Base-by-base conservation (phyloP, 768 basidiomycete genomes). In the Termitomyces sp. region DNA sequence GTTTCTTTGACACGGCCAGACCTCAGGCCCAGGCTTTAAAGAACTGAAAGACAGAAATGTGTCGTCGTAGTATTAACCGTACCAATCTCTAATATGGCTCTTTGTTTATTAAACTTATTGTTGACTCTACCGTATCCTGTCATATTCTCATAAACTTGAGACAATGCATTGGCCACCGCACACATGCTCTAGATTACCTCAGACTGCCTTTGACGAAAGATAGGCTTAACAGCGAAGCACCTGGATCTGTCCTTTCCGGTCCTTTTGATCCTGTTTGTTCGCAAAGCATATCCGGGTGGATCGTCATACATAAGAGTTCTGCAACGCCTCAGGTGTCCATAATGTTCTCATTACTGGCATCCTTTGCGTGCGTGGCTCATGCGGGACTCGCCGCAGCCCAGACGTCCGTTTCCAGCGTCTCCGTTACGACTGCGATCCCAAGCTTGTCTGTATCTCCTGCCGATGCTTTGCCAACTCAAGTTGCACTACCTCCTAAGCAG, bases 401-500 rank as follows among this genome's bases (percentile, higher is more conserved):
- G 40, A 61, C 66, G 28, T 56, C 66, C n/a, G 56, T 63, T 38
- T 58, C 60, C 9, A 66, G 32, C 18, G 32, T 79, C 50, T 77
- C 81, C 1, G 67, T 85, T 36, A 73, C 81, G 16, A 91, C 92
- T 0, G 76, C 84, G 35, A 75, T 84, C 0, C 83, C 92, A 5
- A 86, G 80, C 57, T 81, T 89, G 10, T 80, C 88, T 1, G 83
- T 72, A 0, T 62, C 87, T 14, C 70, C 83, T 33, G 72, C 72
- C 40, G 70, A 78, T 20, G 58, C 71, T n/a, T 66, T 92, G 40
- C 88, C 90, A 16, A 84, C 88, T 0, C 87, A 90, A 63, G 80
- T 70, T 24, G 70, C 82, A 6, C 62, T 86, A 16, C 87, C 90
- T 18, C 87, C 89, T 0, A 75, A 71, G 43, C 91, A 93, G 71